phyloP scores from a whole-genome alignment of 495 filamentous ascomycete species.

The Sphaerosporella brunnea region DNA sequence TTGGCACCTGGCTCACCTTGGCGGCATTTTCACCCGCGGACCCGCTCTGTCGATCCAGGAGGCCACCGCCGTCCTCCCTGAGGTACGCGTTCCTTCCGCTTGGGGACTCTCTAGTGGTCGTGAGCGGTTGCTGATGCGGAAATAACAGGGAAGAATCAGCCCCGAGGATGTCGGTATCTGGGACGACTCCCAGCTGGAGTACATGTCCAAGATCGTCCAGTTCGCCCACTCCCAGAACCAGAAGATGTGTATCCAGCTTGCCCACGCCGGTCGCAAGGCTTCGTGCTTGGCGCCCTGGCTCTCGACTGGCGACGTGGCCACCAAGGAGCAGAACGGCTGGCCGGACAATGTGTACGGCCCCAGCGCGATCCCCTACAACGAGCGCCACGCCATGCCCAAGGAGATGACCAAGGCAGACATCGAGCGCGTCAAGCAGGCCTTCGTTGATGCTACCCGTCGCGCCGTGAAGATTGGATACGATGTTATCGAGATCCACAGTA shows the following conservation, averaged over 20 bases:
- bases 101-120: neutral
- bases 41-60: constrained; percentile 53
- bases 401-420: constrained; percentile 47
- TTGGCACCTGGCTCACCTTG: constrained; percentile 39
- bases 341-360: constrained; percentile 47
- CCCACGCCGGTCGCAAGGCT: constrained; percentile 62
- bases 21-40: constrained; percentile 45
- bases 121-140: too few relatives aligned
- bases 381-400: constrained; percentile 33
- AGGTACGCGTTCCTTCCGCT: constrained; percentile 19
- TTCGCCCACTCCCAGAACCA: constrained; percentile 53
- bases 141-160: constrained; percentile 47
- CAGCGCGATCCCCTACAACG: constrained; percentile 33
- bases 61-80: constrained; percentile 48
- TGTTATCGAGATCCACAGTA: constrained; percentile 45
- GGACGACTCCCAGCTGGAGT: constrained; percentile 53
- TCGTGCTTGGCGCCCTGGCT: constrained; percentile 52
- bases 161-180: constrained; percentile 56
- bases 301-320: constrained; percentile 5
- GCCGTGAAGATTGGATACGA: constrained; percentile 53
- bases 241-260: constrained; percentile 58
- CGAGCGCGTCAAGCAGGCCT: constrained; percentile 41
- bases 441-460: constrained; percentile 40
- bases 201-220: constrained; percentile 42
- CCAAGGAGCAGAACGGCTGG: constrained; percentile 47